phyloP scores from a whole-genome alignment of 345 rosid genomes.

The Heritiera littoralis region DNA sequence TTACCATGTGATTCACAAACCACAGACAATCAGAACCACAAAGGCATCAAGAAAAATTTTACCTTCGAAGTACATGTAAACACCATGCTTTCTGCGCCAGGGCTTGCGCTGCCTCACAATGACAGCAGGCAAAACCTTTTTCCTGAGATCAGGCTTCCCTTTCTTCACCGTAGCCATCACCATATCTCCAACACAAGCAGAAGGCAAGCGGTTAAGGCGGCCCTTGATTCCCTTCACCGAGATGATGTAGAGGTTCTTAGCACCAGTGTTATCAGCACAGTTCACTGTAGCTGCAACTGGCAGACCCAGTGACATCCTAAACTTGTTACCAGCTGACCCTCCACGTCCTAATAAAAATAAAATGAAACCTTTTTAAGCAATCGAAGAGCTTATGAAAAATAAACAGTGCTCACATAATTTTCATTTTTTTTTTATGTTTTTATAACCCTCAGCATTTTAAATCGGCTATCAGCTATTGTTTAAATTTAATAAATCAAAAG shows the following conservation, averaged over 20 bases:
- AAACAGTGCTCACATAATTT: background rate
- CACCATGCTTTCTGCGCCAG: constrained; percentile 98
- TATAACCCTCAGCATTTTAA: background rate
- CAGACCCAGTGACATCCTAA: constrained; percentile 96
- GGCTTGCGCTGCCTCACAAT: constrained; percentile 95
- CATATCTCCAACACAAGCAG: constrained; percentile 96
- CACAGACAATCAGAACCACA: background rate
- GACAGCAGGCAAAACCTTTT: constrained; percentile 96
- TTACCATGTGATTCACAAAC: background rate
- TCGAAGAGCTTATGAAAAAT: background rate
- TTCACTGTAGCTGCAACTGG: constrained; percentile 98
- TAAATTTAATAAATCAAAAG: background rate
- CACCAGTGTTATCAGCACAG: constrained; percentile 97
- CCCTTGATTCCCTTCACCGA: constrained; percentile 96
- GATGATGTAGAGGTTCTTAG: constrained; percentile 92
- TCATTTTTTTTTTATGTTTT: background rate
- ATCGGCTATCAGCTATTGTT: background rate
- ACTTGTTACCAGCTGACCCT: constrained; percentile 92
- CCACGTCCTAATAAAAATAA: constrained; percentile 68
- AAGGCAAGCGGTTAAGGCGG: constrained; percentile 81
- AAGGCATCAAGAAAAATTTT: background rate
- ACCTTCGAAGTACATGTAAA: constrained; percentile 95
- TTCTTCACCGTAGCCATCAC: constrained; percentile 97
- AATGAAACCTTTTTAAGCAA: background rate
- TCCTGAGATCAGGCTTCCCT: constrained; percentile 92